Base-by-base conservation (phyloP, 2,329 filamentous ascomycete genomes). In the Alternaria sp. region DNA sequence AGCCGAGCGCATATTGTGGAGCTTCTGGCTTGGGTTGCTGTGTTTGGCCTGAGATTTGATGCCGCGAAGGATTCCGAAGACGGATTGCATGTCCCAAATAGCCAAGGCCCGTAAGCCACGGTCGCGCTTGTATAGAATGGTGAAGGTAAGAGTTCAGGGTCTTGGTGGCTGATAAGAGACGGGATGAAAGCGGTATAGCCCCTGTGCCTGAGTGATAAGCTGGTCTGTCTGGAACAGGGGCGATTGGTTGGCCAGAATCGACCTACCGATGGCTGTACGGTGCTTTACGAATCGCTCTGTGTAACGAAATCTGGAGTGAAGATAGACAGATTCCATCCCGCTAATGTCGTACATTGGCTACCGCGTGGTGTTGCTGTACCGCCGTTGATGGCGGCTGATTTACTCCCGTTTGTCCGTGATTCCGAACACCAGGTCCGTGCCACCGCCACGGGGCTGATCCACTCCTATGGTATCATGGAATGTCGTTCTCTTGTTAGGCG, bases 221-320 rank as follows among this genome's bases (percentile, higher is more conserved):
- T 49, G 54, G 40, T 12, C 18, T 43, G 48, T 51, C 62, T 48
- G 64, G 18, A 63, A 52, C 43, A 45, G 52, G 62, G 32, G 18
- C 54, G 52, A 68, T 71, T 70, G 66, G 64, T 46, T 48, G 48
- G 46, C 20, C 18, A 7, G 36, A 30, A 22, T 43, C 49, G 58
- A 59, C 63, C 53, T 56, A 48, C 59, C 54, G 46, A 48, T 34
- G 56, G 48, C 30, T 51, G 73, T 70, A 69, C 66, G 65, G 58
- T 67, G 48, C 30, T 51, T 74, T 70, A 69, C 66, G 65, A 59
- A 67, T 70, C 62, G 44, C 43, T 57, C 64, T 69, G 62, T 67
- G 70, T 72, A 67, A 68, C 27, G 43, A 44, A 28, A 48, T 43
- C 32, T 44, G 51, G 34, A 18, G 41, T n/a, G 36, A 49, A 62